Conservation (phyloP, 164 flowering plant species). For the Magnolia sinica region DNA sequence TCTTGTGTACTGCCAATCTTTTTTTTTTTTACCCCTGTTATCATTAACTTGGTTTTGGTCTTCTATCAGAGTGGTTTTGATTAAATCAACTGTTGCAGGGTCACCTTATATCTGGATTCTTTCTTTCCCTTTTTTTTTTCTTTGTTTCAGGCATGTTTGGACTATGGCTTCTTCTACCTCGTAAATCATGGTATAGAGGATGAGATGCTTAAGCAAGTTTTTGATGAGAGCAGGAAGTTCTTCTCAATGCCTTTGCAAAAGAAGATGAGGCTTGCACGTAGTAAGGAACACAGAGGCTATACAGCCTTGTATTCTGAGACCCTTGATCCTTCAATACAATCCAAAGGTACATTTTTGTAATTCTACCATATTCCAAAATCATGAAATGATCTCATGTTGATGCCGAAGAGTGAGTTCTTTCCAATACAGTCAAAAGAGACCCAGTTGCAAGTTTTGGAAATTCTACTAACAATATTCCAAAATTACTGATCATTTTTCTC, state of each 20-base stretch:
- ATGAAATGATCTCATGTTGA: too few relatives aligned
- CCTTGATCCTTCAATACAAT: slow-evolving; percentile 45
- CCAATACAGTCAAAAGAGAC: background rate
- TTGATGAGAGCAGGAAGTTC: slow-evolving; percentile 59
- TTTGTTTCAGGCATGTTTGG: slow-evolving; percentile 60
- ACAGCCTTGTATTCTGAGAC: slow-evolving; percentile 64
- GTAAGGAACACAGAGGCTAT: slow-evolving; percentile 55
- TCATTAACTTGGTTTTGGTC: background rate
- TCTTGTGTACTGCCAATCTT: background rate
- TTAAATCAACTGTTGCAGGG: background rate
- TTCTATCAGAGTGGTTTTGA: background rate
- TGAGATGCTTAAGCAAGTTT: slow-evolving; percentile 44
- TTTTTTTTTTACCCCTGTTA: background rate
- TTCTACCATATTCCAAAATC: background rate
- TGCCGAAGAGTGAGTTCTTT: background rate
- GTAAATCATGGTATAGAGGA: slow-evolving; percentile 79
- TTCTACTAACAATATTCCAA: background rate
- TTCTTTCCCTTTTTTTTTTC: background rate
- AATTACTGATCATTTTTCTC: background rate
- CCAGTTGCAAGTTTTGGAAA: background rate
- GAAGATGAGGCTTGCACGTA: slow-evolving; percentile 57
- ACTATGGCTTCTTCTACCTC: slow-evolving; percentile 81
- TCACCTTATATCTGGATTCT: background rate
- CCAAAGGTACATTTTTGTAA: slow-evolving; percentile 38
- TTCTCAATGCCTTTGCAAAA: slow-evolving; percentile 64